Evolutionary conservation across 306 rosid genomes (phyloP).

Genomic region (Casuarina equisetifolia): DNA sequence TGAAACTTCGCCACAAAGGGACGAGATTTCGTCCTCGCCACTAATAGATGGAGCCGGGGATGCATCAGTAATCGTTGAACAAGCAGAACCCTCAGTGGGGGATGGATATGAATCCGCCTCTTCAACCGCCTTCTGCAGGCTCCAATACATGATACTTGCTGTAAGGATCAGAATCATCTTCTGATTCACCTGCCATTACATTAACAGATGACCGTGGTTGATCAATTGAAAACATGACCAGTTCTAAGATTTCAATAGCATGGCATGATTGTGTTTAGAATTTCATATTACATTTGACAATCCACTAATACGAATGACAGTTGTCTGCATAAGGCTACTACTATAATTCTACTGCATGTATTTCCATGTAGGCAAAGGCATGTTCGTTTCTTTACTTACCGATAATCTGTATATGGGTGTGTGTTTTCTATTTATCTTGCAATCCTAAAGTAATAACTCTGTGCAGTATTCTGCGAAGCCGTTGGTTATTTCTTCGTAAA

Average conservation of each 20-base stretch:
- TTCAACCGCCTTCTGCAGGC: constrained; percentile 70
- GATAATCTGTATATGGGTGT: not conserved
- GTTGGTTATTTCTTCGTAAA: not conserved
- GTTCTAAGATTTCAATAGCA: not conserved
- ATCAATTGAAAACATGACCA: not conserved
- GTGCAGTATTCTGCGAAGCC: not conserved
- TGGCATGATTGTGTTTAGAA: no score
- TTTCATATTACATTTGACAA: not conserved
- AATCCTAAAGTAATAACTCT: no score
- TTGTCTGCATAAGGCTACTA: not conserved
- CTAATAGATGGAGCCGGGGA: constrained; percentile 73
- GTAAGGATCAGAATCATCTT: constrained; percentile 89
- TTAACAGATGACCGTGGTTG: constrained; percentile 3
- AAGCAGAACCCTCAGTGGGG: constrained; percentile 40
- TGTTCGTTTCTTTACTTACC: not conserved
- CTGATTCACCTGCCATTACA: constrained; percentile 80
- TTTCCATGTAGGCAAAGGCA: not conserved
- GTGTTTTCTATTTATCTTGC: not conserved
- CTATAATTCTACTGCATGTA: not conserved
- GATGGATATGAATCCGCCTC: constrained; percentile 53
- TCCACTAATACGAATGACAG: not conserved
- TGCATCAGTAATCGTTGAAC: constrained; percentile 47
- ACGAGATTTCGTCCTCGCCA: constrained; percentile 73
- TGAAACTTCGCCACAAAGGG: constrained; percentile 67
- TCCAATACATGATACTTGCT: constrained; percentile 93